Evolutionary conservation across 2,329 filamentous ascomycete genomes (phyloP).

Genomic region (Epichloe typhina): DNA sequence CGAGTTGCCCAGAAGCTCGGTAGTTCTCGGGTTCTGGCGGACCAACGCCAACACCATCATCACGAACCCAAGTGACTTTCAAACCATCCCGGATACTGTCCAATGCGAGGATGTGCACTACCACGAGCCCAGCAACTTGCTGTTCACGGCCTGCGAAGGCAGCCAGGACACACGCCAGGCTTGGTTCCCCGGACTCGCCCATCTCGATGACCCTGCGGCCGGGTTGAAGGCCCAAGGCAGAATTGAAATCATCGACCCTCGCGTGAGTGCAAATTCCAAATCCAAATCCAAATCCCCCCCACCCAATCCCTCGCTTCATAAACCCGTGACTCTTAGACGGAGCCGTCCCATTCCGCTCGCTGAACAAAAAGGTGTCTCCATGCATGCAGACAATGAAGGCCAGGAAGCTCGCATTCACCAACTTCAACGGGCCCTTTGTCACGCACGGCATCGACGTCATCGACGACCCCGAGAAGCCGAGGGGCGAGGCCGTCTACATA

Average conservation of each 20-base stretch:
- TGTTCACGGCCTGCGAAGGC: constrained; percentile 47
- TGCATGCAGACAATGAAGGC: constrained; percentile 17
- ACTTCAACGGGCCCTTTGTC: constrained; percentile 39
- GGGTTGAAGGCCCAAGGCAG: constrained; percentile 25
- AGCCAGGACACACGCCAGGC: constrained; percentile 23
- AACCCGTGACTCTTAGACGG: too few species aligned
- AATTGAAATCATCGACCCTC: constrained; percentile 40
- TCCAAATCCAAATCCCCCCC: too few species aligned
- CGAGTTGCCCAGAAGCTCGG: constrained; percentile 1
- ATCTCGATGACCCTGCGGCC: constrained; percentile 26
- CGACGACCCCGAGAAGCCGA: constrained; percentile 26
- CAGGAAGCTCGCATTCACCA: constrained; percentile 31
- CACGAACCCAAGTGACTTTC: constrained; percentile 17
- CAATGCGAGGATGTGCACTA: constrained; percentile 50
- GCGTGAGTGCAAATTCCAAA: constrained; percentile 21
- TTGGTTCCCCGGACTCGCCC: constrained; percentile 39
- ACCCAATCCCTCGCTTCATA: neutral
- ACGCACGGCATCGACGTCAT: constrained; percentile 50
- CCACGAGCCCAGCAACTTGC: constrained; percentile 29
- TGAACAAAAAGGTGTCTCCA: too few species aligned
- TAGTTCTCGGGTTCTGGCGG: constrained; percentile 17
- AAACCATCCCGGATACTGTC: constrained; percentile 35
- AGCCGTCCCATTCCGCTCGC: too few species aligned
- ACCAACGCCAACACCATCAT: constrained; percentile 10
- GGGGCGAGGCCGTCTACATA: constrained; percentile 37